Percentiles rank a stretch among this genome's conserved stretches.
Evolutionary conservation across 495 filamentous ascomycete species (phyloP).

Genomic region (Jackrogersella multiformis): DNA sequence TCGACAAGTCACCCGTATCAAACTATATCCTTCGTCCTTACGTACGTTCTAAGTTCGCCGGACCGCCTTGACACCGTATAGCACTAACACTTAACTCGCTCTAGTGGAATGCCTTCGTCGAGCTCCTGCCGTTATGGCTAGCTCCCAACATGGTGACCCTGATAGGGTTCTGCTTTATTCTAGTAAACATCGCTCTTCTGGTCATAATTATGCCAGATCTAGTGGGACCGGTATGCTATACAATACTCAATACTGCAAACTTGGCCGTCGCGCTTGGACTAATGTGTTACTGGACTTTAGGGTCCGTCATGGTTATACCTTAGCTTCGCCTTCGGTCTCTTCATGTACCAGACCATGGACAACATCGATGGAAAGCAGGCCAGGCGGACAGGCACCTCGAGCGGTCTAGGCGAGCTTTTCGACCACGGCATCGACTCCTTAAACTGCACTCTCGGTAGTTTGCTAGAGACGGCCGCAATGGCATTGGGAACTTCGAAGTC

Average conservation of each 20-base stretch:
- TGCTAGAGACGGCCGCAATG: conserved; percentile 91
- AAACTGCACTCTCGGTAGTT: conserved; percentile 91
- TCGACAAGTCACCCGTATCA: conserved; percentile 96
- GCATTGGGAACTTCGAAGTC: conserved; percentile 81
- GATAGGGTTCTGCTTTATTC: conserved; percentile 91
- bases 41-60: conserved; percentile 63
- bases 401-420: conserved; percentile 93
- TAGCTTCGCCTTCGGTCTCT: conserved; percentile 91
- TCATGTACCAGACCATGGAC: conserved; percentile 99
- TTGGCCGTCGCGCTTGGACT: conserved; percentile 18
- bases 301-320: conserved; percentile 93
- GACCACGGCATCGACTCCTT: conserved; percentile 98
- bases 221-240: conserved; percentile 77
- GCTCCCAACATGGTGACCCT: conserved; percentile 98
- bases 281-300: conserved; percentile 50
- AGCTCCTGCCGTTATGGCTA: conserved; percentile 91
- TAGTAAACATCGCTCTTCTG: conserved; percentile 83
- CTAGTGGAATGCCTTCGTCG: conserved; percentile 97
- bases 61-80: conserved; percentile 15
- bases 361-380: conserved; percentile 99
- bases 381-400: conserved; percentile 91
- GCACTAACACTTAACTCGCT: conserved; percentile 40
- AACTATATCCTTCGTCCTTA: conserved; percentile 93
- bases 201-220: conserved; percentile 89
- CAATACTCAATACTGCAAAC: background rate